Evolutionary conservation across 179 eudicot species (phyloP).

Genomic region (Corrigiola litoralis): DNA sequence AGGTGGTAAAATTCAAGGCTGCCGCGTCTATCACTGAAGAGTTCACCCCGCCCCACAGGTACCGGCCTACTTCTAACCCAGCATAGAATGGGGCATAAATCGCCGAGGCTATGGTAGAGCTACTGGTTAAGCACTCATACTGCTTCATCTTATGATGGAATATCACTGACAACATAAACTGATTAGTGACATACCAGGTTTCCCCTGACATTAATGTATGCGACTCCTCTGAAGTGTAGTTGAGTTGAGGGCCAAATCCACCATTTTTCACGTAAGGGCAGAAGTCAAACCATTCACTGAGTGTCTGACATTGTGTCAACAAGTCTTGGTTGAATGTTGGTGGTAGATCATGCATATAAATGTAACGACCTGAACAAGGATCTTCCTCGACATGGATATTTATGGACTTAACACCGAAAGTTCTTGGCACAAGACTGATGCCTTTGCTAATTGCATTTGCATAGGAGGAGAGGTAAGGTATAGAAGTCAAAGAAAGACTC

Average conservation of each 20-base stretch:
- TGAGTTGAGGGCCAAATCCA: conserved; percentile 23
- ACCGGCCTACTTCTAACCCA: conserved; percentile 22
- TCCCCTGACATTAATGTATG: neutral
- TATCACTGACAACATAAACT: conserved; percentile 16
- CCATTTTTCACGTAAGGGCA: conserved; percentile 26
- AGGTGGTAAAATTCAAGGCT: conserved; percentile 7
- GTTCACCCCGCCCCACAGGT: conserved; percentile 12
- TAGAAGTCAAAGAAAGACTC: conserved; percentile 7
- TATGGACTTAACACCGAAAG: no score
- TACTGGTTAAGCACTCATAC: conserved; percentile 17
- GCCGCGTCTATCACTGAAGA: conserved; percentile 9
- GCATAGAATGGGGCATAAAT: conserved; percentile 22
- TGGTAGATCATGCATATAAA: conserved; percentile 35
- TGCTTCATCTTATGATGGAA: conserved; percentile 18
- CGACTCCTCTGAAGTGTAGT: neutral
- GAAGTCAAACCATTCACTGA: conserved; percentile 21
- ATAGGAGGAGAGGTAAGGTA: conserved; percentile 9
- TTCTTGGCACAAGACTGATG: neutral
- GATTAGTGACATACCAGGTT: conserved; percentile 31
- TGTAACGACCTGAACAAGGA: conserved; percentile 28
- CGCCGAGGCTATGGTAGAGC: conserved; percentile 9
- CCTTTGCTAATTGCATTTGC: neutral
- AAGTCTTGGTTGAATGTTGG: conserved; percentile 28
- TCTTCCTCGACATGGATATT: conserved; percentile 5
- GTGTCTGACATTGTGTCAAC: conserved; percentile 14